phyloP scores from a whole-genome alignment of 306 rosid genomes.

The Cajanus cajan region DNA sequence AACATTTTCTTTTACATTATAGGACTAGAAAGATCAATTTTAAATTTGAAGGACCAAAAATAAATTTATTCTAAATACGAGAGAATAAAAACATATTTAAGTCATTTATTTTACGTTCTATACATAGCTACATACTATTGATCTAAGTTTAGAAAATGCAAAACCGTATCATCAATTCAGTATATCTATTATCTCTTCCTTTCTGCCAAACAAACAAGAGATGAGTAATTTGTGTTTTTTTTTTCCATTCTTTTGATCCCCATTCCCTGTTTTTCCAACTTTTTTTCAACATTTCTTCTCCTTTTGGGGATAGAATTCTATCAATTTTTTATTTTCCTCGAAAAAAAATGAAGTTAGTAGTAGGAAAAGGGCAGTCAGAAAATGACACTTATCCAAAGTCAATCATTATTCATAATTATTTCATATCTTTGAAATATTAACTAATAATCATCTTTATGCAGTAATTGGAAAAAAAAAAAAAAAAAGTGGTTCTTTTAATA shows the following conservation, averaged over 20 bases:
- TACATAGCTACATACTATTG: background rate
- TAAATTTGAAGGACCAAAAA: too few species aligned
- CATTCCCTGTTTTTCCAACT: background rate
- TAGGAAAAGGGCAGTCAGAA: background rate
- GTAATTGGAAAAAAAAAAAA: background rate
- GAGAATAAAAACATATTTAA: too few species aligned
- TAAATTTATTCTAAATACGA: too few species aligned
- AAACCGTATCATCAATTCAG: background rate
- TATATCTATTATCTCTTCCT: background rate
- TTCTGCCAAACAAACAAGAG: background rate
- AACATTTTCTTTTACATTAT: too few species aligned
- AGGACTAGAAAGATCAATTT: too few species aligned
- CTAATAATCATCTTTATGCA: background rate
- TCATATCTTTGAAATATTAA: background rate
- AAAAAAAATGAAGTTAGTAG: background rate
- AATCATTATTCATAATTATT: background rate
- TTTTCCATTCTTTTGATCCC: background rate
- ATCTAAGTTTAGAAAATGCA: background rate
- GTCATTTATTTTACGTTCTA: background rate
- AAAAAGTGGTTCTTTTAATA: background rate
- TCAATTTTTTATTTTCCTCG: background rate
- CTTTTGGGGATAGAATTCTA: background rate
- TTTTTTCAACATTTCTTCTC: background rate
- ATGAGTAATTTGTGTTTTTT: background rate
- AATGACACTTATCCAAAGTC: background rate